Evolutionary conservation across 2,329 filamentous ascomycete species (phyloP).

Genomic region (Fusarium sp.): DNA sequence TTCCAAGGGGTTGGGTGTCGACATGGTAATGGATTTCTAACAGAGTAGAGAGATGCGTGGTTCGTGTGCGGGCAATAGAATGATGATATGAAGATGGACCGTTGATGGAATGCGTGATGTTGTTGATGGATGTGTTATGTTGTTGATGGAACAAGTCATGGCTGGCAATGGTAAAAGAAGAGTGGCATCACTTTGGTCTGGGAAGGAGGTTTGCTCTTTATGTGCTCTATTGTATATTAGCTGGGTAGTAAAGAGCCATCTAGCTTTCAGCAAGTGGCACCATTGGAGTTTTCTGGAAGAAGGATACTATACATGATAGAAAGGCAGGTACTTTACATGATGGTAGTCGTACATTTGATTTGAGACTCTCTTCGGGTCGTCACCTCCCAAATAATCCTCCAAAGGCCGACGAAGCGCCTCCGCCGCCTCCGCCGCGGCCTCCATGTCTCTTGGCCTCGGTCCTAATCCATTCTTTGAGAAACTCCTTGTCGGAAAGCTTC

Average conservation of each 20-base stretch:
- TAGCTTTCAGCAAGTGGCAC: neutral
- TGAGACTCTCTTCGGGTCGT: neutral
- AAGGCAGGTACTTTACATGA: neutral
- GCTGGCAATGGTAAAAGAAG: neutral
- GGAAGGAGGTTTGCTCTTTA: neutral
- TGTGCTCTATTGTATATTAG: neutral
- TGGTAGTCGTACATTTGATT: neutral
- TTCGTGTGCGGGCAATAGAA: neutral
- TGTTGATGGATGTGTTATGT: no score
- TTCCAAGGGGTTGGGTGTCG: neutral
- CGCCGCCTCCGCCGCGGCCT: conserved; percentile 55
- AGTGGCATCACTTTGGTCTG: neutral
- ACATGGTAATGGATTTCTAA: neutral
- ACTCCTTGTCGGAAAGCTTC: conserved; percentile 59
- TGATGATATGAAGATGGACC: neutral
- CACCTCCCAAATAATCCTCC: conserved; percentile 55
- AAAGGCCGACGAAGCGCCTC: conserved; percentile 46
- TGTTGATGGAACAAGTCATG: neutral
- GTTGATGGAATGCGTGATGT: no score
- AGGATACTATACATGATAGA: neutral
- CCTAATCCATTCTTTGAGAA: conserved; percentile 65
- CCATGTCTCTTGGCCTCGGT: conserved; percentile 61
- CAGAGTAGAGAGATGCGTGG: neutral
- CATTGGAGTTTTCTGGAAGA: neutral
- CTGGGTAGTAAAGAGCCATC: neutral